phyloP scores from a whole-genome alignment of 306 rosid genomes.

The Lathyrus tuberosus region DNA sequence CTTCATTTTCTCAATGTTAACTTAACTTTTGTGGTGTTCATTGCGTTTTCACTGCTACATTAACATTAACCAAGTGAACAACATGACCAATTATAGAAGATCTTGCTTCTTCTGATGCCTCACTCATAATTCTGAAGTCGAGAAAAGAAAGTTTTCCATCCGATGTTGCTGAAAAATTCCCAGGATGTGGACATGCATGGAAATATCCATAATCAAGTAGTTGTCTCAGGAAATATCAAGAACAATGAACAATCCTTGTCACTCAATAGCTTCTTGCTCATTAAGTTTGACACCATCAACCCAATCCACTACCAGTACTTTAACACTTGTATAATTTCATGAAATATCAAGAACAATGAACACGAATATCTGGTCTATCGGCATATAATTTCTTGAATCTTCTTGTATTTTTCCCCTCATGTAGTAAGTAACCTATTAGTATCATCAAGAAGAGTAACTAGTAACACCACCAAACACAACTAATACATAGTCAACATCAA shows the following conservation, averaged over 20 bases:
- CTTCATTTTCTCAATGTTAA: no score
- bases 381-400: conserved; percentile 85
- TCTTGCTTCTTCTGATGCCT: conserved; percentile 81
- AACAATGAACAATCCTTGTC: no score
- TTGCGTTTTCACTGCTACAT: no score
- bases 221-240: no score
- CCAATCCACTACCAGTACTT: conserved; percentile 69
- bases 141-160: conserved; percentile 92
- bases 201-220: conserved; percentile 92
- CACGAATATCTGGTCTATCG: conserved; percentile 78
- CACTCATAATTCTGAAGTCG: conserved; percentile 93
- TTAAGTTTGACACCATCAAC: conserved; percentile 83
- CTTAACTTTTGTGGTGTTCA: no score
- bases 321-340: no score
- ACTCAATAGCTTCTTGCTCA: conserved; percentile 85
- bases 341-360: conserved; percentile 32
- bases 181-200: conserved; percentile 97
- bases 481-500: conserved; percentile 92
- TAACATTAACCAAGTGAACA: no score
- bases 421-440: conserved; percentile 96
- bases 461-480: conserved; percentile 99
- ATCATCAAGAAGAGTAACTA: conserved; percentile 95
- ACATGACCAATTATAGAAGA: conserved; percentile 90
- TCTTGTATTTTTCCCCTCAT: conserved; percentile 93
- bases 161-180: conserved; percentile 87